Evolutionary conservation across 2,329 filamentous ascomycete species (phyloP).

Genomic region (Taxawa tesnikishii): DNA sequence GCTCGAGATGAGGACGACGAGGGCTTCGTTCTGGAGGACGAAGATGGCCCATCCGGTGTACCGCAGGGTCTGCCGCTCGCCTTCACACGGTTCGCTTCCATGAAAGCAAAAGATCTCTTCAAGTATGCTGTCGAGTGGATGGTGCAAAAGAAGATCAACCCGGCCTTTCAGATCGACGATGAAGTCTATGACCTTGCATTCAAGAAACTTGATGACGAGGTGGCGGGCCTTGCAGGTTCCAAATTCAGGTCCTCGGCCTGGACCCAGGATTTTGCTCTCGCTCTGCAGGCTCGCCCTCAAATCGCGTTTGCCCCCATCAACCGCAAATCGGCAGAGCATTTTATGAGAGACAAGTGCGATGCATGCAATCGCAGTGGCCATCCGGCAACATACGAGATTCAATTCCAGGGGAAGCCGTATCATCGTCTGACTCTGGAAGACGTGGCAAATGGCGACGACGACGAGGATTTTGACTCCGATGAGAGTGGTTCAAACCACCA

Average conservation of each 20-base stretch:
- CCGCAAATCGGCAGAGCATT: constrained; percentile 20
- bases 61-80: constrained; percentile 53
- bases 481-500: constrained; percentile 18
- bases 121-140: constrained; percentile 67
- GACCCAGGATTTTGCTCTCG: constrained; percentile 52
- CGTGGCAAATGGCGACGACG: constrained; percentile 42
- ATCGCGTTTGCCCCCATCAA: constrained; percentile 39
- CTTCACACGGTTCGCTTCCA: constrained; percentile 54
- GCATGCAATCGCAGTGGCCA: constrained; percentile 61
- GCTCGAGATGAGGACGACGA: constrained; percentile 44
- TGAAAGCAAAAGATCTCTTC: constrained; percentile 61
- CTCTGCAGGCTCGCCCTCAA: constrained; percentile 53
- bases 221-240: constrained; percentile 53
- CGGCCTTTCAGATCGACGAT: constrained; percentile 51
- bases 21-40: constrained; percentile 52
- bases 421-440: constrained; percentile 53
- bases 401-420: constrained; percentile 56
- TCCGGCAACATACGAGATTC: constrained; percentile 51
- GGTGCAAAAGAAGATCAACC: constrained; percentile 66
- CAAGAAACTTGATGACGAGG: constrained; percentile 58
- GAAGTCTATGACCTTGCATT: constrained; percentile 58
- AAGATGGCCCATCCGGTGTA: constrained; percentile 43
- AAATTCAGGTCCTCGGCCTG: constrained; percentile 63
- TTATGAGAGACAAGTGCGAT: constrained; percentile 42
- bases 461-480: constrained; percentile 36